Base-by-base conservation (phyloP, 371 early-diverging fungal species). In the Mortierella sp. region DNA sequence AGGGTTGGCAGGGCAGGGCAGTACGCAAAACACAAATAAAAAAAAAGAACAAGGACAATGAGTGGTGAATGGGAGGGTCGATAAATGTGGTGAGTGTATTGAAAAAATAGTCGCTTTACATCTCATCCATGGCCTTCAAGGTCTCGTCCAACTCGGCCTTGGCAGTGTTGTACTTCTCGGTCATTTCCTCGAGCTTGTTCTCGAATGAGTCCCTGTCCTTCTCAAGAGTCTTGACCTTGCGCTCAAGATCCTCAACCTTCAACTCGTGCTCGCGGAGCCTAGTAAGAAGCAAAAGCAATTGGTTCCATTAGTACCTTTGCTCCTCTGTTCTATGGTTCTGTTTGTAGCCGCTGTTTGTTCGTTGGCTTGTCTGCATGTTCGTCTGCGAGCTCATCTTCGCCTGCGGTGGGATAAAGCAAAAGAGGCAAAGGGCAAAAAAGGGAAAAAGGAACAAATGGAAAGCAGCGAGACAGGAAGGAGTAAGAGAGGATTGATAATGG, bases 211-310 rank as follows among this genome's bases (percentile, higher is more conserved):
- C 79, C 24, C 75, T 76, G 63, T 85, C 82, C 56, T 72, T 75
- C 75, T 78, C 77, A 43, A 82, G 46, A 14, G 74, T 24, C 75
- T 43, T 81, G 75, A 70, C 70, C 79, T 55, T 75, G 75, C 86
- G 86, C 72, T 79, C 77, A 54, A 81, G 77, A 18, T 85, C 86
- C 77, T 85, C 86, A 51, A 48, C 56, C 82, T 77, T 78, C 82
- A 85, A 56, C 75, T 81, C 86, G 49, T 79, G 75, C 63, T 85
- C 86, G 43, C 86, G 86, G 54, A 76, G 43, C 75, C 86, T 85
- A 81, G 24, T 18, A 6, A 74, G 21, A 43, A 27, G 43, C 49
- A 46, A 51, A 48, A 21, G 35, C 11, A 60, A 32, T 41, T 44
- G 65, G 63, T 48, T 75, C 12, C 74, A 43, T 35, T 41, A 60